A percentile compares a stretch with the other conserved stretches of the same genome.
phyloP scores from a whole-genome alignment of 441 rosid genomes.

The Adansonia madagascariensis region DNA sequence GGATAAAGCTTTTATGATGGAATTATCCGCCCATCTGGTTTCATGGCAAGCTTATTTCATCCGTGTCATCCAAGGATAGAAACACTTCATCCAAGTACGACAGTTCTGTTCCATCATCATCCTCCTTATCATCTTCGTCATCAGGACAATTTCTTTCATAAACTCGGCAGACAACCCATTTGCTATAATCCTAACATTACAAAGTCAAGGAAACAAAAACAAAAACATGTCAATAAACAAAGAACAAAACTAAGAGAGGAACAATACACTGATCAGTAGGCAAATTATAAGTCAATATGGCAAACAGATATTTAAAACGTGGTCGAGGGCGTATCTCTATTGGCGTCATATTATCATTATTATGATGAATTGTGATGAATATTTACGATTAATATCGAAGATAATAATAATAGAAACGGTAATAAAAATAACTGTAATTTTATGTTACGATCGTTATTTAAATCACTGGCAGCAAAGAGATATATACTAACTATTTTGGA shows the following conservation, averaged over 20 bases:
- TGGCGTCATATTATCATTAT: too few relatives aligned
- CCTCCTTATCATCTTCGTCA: slow-evolving; percentile 52
- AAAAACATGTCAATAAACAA: not conserved
- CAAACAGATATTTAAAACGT: not conserved
- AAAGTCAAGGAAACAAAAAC: not conserved
- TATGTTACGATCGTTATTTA: too few relatives aligned
- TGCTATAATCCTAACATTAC: slow-evolving; percentile 63
- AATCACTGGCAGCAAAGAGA: too few relatives aligned
- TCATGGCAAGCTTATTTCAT: slow-evolving; percentile 71
- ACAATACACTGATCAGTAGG: not conserved
- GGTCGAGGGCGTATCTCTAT: too few relatives aligned
- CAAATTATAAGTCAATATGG: not conserved
- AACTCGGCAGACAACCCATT: slow-evolving; percentile 88
- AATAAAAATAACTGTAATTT: too few relatives aligned
- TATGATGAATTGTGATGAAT: too few relatives aligned
- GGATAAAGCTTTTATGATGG: slow-evolving; percentile 17
- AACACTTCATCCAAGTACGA: slow-evolving; percentile 93
- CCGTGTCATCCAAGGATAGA: slow-evolving; percentile 85
- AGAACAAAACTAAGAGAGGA: not conserved
- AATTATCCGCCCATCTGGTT: slow-evolving; percentile 19
- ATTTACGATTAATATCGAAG: not conserved
- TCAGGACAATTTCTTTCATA: slow-evolving; percentile 47
- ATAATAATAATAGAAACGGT: too few relatives aligned
- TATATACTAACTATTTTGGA: slow-evolving; percentile 44
- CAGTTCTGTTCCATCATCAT: slow-evolving; percentile 60